A percentile compares a stretch with the other conserved stretches of the same genome.
These are phyloP conservation scores for Paraleonurus japonicus DNA, from an alignment of 257 asterid genomes.

Conservation along the genomic window DNA sequence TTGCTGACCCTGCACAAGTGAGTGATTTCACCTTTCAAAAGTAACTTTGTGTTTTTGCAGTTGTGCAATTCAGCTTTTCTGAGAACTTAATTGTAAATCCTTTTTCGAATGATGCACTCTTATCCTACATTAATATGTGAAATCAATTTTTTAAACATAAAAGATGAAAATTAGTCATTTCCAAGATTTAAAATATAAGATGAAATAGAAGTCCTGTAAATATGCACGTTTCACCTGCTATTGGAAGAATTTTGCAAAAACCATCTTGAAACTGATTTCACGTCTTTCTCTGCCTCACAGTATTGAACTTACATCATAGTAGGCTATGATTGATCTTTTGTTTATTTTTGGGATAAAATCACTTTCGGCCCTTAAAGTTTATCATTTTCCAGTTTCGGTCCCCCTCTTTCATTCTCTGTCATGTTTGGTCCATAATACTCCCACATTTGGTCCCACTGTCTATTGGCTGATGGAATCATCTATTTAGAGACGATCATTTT, in stretches of 20 bases:
- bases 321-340: background rate
- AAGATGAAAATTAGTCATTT: background rate
- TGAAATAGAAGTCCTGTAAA: background rate
- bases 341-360: background rate
- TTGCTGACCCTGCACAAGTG: conserved; percentile 71
- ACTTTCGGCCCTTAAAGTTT: too few relatives aligned
- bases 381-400: too few relatives aligned
- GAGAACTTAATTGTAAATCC: background rate
- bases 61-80: background rate
- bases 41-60: background rate
- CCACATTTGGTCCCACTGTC: too few relatives aligned
- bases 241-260: background rate
- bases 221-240: background rate
- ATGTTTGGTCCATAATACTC: too few relatives aligned
- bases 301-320: background rate
- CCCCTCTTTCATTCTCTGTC: too few relatives aligned
- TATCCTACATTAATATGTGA: background rate
- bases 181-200: background rate
- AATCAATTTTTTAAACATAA: background rate
- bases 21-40: conserved; percentile 25
- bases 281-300: background rate
- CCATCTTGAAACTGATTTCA: background rate
- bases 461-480: too few relatives aligned
- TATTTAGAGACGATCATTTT: too few relatives aligned
- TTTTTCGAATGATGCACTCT: background rate